phyloP scores from a whole-genome alignment of 345 rosid genomes.

The Murraya koenigii region DNA sequence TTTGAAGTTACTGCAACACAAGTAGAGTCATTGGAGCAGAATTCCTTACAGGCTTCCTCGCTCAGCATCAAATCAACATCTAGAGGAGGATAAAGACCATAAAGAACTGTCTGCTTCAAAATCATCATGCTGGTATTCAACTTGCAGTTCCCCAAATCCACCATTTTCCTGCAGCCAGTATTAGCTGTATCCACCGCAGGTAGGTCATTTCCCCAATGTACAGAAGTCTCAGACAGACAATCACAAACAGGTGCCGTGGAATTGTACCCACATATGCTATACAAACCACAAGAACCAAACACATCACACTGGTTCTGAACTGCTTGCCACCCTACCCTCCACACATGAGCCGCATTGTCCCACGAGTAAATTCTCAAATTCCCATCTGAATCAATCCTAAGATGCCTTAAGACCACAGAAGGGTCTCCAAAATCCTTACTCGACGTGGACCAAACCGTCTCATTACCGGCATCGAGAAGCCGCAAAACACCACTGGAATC shows the following conservation, averaged over 20 bases:
- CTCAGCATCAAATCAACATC: slow-evolving; percentile 33
- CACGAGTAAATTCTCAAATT: slow-evolving; percentile 40
- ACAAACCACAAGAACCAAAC: slow-evolving; percentile 42
- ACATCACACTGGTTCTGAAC: slow-evolving; percentile 40
- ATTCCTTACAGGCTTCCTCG: slow-evolving; percentile 34
- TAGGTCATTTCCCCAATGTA: slow-evolving; percentile 16
- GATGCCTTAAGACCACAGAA: slow-evolving; percentile 29
- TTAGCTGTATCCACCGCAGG: slow-evolving; percentile 16
- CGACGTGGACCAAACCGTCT: slow-evolving; percentile 21
- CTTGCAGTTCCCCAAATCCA: slow-evolving; percentile 33
- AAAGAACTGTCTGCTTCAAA: slow-evolving; percentile 27
- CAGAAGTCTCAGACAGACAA: slow-evolving; percentile 23
- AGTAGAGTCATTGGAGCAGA: slow-evolving; percentile 32
- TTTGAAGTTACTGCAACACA: slow-evolving; percentile 36
- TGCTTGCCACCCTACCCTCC: slow-evolving; percentile 43
- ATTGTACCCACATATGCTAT: slow-evolving; percentile 33
- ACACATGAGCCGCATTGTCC: slow-evolving; percentile 16
- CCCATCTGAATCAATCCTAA: slow-evolving; percentile 40
- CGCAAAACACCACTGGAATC: slow-evolving; percentile 27
- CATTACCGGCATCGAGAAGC: slow-evolving; percentile 19
- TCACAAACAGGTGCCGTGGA: slow-evolving; percentile 29
- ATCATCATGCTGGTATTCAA: slow-evolving; percentile 29
- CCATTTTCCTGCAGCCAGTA: slow-evolving; percentile 32
- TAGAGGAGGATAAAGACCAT: slow-evolving; percentile 34
- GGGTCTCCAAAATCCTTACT: slow-evolving; percentile 31